phyloP scores from a whole-genome alignment of 257 asterid genomes.

The Fraxinus pennsylvanica region DNA sequence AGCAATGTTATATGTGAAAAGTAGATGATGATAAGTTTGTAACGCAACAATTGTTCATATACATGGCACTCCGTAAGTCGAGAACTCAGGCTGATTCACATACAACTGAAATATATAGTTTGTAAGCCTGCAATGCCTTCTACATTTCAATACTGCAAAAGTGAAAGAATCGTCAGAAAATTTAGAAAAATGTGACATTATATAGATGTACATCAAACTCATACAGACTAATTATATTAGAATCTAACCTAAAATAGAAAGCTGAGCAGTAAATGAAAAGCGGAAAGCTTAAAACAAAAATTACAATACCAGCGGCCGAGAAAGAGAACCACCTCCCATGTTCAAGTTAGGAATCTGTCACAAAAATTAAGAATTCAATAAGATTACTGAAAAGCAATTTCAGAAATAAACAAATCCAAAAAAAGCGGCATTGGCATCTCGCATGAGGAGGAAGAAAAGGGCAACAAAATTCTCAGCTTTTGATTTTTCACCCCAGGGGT shows the following conservation, averaged over 20 bases:
- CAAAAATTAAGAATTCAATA: background rate
- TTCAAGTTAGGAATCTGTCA: slow-evolving; percentile 40
- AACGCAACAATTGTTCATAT: slow-evolving; percentile 21
- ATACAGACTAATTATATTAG: too few relatives aligned
- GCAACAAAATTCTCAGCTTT: background rate
- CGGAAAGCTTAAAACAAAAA: background rate
- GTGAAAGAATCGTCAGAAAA: slow-evolving; percentile 17
- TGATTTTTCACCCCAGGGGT: background rate
- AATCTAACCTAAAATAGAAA: background rate
- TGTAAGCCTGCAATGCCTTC: slow-evolving; percentile 20
- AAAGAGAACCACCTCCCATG: slow-evolving; percentile 11
- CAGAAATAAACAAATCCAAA: background rate
- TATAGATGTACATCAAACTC: background rate
- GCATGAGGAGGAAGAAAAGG: background rate
- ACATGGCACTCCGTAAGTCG: slow-evolving; percentile 31
- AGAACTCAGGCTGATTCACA: slow-evolving; percentile 19
- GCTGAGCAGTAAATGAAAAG: background rate
- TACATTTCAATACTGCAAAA: slow-evolving; percentile 32
- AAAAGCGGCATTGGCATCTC: background rate
- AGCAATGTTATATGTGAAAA: slow-evolving; percentile 26
- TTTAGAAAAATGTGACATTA: background rate
- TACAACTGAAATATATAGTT: slow-evolving; percentile 16
- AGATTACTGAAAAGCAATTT: slow-evolving; percentile 5
- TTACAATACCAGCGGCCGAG: slow-evolving; percentile 32
- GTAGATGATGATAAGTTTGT: slow-evolving; percentile 10